phyloP scores from a whole-genome alignment of 2,329 filamentous ascomycete genomes.

The Pyrenochaeta sp. region DNA sequence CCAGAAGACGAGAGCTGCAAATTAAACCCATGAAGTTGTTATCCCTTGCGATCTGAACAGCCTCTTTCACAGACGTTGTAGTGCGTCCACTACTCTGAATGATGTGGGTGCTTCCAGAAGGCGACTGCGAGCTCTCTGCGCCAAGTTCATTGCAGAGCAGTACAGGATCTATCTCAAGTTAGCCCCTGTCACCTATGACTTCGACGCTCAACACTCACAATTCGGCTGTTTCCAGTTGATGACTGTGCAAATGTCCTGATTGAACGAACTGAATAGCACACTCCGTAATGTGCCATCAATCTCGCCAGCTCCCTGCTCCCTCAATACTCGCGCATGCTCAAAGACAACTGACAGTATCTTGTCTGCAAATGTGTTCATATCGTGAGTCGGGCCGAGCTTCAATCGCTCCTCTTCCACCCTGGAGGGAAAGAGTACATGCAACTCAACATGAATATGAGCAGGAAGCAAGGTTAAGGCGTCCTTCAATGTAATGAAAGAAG shows the following conservation, averaged over 20 bases:
- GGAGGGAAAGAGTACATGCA: constrained; percentile 90
- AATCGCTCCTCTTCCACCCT: constrained; percentile 73
- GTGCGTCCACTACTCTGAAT: constrained; percentile 71
- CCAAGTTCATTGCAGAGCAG: constrained; percentile 94
- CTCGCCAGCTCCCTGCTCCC: constrained; percentile 62
- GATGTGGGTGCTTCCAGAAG: constrained; percentile 45
- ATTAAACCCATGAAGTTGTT: constrained; percentile 99
- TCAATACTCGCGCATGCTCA: constrained; percentile 79
- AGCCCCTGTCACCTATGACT: no score
- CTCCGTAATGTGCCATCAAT: constrained; percentile 76
- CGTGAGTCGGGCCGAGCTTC: constrained; percentile 75
- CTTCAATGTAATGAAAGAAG: constrained; percentile 78
- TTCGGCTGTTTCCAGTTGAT: constrained; percentile 99
- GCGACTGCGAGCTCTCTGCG: constrained; percentile 57
- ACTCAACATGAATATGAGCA: constrained; percentile 81
- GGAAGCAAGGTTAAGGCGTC: constrained; percentile 80
- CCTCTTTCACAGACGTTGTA: constrained; percentile 90
- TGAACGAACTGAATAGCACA: constrained; percentile 94
- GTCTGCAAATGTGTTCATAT: constrained; percentile 88
- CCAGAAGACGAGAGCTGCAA: constrained; percentile 84
- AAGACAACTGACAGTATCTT: constrained; percentile 85
- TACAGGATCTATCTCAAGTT: constrained; percentile 78
- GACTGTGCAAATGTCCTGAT: constrained; percentile 86
- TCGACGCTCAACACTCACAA: constrained; percentile 71
- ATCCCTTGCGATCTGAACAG: constrained; percentile 87